phyloP scores from a whole-genome alignment of 352 stramenopile genomes.

The Pythium phragmiticola region DNA sequence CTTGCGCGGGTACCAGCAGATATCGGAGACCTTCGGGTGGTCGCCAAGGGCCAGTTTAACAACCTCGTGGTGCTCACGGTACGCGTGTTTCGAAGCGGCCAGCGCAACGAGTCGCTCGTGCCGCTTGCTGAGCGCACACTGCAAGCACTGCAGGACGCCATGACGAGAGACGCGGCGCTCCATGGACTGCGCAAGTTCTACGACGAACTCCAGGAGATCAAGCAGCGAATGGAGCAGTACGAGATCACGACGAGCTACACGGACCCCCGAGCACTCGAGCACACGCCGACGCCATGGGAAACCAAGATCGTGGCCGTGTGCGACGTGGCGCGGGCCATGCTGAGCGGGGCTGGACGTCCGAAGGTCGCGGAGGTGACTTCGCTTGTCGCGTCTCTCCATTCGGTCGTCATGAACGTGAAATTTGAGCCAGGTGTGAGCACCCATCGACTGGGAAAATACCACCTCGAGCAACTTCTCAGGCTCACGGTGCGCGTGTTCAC shows the following conservation, averaged over 20 bases:
- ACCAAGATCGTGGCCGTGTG: not conserved
- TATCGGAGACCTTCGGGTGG: not conserved
- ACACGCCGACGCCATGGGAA: not conserved
- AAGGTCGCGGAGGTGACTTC: not conserved
- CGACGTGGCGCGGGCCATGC: not conserved
- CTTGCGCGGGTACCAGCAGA: not conserved
- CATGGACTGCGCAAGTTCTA: not conserved
- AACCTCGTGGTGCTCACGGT: conserved; percentile 4
- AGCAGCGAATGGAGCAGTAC: not conserved
- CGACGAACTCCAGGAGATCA: not conserved
- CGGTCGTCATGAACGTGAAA: not conserved
- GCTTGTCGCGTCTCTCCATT: not conserved
- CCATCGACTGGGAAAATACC: not conserved
- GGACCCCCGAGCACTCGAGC: too few species aligned
- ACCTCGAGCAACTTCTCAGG: not conserved
- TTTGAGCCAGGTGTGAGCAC: not conserved
- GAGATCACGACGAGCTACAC: not conserved
- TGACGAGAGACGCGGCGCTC: not conserved
- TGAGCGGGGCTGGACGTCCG: too few species aligned
- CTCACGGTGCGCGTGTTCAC: not conserved
- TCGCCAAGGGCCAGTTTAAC: conserved; percentile 6
- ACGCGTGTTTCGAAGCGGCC: not conserved
- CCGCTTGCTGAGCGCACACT: not conserved
- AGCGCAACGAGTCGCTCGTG: not conserved
- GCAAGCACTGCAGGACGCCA: not conserved